phyloP scores from a whole-genome alignment of 2,329 filamentous ascomycete genomes.

The Fusarium poae region DNA sequence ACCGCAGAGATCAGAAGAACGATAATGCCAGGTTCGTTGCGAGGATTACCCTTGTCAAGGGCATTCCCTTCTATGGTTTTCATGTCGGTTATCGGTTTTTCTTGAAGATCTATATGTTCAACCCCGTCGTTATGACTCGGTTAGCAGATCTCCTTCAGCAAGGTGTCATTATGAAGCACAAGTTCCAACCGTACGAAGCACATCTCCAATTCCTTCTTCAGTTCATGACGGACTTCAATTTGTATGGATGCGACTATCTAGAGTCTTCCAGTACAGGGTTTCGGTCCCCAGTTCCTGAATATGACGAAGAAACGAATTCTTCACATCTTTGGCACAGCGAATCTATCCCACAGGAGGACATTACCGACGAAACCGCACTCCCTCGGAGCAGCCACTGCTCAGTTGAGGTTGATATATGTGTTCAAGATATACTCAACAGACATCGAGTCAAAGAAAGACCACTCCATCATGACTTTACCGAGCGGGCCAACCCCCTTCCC shows the following conservation, averaged over 20 bases:
- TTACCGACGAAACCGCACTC: constrained; percentile 70
- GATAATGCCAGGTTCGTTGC: constrained; percentile 81
- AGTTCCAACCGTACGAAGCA: constrained; percentile 92
- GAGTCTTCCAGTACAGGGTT: constrained; percentile 79
- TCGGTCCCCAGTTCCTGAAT: constrained; percentile 79
- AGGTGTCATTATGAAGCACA: constrained; percentile 84
- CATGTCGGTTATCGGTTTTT: constrained; percentile 92
- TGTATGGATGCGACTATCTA: constrained; percentile 93
- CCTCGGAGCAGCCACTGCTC: constrained; percentile 88
- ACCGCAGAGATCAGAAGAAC: constrained; percentile 79
- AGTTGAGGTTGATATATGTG: constrained; percentile 89
- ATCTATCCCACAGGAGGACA: constrained; percentile 68
- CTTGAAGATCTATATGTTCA: constrained; percentile 94
- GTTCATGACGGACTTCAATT: constrained; percentile 98
- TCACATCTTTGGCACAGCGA: constrained; percentile 84
- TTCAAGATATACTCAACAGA: constrained; percentile 89
- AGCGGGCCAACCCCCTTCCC: constrained; percentile 73
- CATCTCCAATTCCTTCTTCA: constrained; percentile 93
- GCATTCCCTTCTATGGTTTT: constrained; percentile 95
- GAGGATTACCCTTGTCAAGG: constrained; percentile 91
- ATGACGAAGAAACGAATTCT: constrained; percentile 69
- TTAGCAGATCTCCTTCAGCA: constrained; percentile 88
- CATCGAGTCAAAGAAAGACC: constrained; percentile 78
- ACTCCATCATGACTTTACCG: constrained; percentile 89
- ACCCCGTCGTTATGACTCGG: constrained; percentile 87